A percentile compares a stretch with the other conserved stretches of the same genome.
Conservation (phyloP, 495 filamentous ascomycete species). For the Penicillium simplicissimum region DNA sequence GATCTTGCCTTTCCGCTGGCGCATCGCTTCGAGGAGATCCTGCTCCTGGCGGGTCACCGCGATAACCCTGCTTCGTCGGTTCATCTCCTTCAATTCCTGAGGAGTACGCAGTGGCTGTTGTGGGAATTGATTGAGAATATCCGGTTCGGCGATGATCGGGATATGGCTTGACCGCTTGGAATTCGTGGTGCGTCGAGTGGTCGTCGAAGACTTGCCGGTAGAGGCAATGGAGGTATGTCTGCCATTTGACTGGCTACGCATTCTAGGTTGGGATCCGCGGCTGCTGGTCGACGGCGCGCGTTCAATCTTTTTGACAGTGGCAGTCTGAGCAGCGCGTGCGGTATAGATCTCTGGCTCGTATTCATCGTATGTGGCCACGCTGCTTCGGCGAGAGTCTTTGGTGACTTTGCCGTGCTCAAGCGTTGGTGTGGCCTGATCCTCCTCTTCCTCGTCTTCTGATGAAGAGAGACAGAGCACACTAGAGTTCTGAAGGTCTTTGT, state of each 20-base stretch:
- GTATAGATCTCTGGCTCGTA: constrained; percentile 46
- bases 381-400: constrained; percentile 32
- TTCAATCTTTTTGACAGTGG: constrained; percentile 35
- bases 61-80: constrained; percentile 68
- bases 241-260: constrained; percentile 19
- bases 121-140: constrained; percentile 30
- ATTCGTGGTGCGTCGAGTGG: constrained; percentile 24
- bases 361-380: constrained; percentile 41
- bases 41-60: constrained; percentile 85
- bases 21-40: constrained; percentile 77
- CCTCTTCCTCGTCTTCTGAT: constrained; percentile 55
- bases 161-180: constrained; percentile 38
- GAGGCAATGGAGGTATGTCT: constrained; percentile 30
- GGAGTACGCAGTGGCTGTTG: constrained; percentile 21
- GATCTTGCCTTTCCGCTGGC: constrained; percentile 74
- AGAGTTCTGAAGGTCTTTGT: constrained; percentile 48
- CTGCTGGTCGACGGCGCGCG: constrained; percentile 33
- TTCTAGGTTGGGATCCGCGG: constrained; percentile 27
- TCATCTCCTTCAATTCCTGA: constrained; percentile 34
- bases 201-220: constrained; percentile 27
- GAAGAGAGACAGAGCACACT: constrained; percentile 60
- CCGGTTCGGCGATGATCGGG: constrained; percentile 37
- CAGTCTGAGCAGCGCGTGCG: constrained; percentile 40
- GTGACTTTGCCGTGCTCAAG: constrained; percentile 9
- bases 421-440: constrained; percentile 24